phyloP scores from a whole-genome alignment of 768 basidiomycete genomes.

The Leccinum barrowsii region DNA sequence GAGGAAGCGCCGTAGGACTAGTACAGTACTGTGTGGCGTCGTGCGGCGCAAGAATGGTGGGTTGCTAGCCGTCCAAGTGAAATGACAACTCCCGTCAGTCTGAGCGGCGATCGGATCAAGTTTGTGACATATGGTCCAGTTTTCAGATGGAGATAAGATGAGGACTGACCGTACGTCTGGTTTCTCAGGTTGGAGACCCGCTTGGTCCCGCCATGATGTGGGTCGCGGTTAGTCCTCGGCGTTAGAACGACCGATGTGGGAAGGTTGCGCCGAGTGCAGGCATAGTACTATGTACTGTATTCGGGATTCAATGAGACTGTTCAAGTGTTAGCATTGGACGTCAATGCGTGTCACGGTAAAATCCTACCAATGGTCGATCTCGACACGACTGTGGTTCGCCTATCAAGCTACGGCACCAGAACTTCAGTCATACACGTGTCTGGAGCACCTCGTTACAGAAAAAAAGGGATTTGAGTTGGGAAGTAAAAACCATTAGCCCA shows the following conservation, averaged over 20 bases:
- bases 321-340: neutral
- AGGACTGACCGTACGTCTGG: neutral
- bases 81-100: neutral
- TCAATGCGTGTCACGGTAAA: neutral
- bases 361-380: neutral
- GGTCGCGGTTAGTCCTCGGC: neutral
- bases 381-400: neutral
- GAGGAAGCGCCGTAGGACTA: neutral
- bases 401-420: neutral
- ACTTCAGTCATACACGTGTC: neutral
- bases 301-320: neutral
- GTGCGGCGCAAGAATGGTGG: neutral
- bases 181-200: neutral
- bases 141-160: neutral
- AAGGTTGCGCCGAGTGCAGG: neutral
- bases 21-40: neutral
- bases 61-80: neutral
- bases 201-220: neutral
- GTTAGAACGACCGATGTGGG: neutral
- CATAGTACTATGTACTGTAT: neutral
- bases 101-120: neutral
- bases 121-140: neutral
- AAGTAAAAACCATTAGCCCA: constrained; percentile 38
- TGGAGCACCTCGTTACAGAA: neutral
- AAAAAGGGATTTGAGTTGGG: neutral